Evolutionary conservation across 2,329 filamentous ascomycete genomes (phyloP).

Genomic region (Monosporascus sp.): DNA sequence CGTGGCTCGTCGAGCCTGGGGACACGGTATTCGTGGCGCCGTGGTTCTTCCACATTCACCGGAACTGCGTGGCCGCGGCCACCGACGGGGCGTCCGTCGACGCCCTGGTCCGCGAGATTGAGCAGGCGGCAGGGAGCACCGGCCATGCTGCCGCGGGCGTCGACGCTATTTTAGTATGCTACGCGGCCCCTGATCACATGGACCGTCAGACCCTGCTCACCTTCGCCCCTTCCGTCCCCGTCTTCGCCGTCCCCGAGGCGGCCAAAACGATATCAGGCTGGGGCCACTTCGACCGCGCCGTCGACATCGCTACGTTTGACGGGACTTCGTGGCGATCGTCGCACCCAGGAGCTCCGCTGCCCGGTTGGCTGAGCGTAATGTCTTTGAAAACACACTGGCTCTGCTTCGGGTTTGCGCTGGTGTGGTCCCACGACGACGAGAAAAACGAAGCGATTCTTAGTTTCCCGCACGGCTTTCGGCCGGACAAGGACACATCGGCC

Average conservation of each 20-base stretch:
- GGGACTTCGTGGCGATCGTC: slow-evolving; percentile 3
- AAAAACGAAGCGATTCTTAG: slow-evolving; percentile 7
- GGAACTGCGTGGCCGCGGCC: not conserved
- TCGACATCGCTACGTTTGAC: not conserved
- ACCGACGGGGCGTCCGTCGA: slow-evolving; percentile 9
- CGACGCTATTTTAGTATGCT: slow-evolving; percentile 10
- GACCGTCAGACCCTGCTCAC: slow-evolving; percentile 7
- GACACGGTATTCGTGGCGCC: not conserved
- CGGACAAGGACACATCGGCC: not conserved
- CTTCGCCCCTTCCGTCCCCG: slow-evolving; percentile 9
- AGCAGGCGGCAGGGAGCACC: slow-evolving; percentile 4
- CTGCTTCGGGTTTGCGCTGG: slow-evolving; percentile 1
- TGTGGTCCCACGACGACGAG: slow-evolving; percentile 5
- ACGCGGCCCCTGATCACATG: slow-evolving; percentile 7
- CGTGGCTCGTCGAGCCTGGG: slow-evolving; percentile 25
- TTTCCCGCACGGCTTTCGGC: slow-evolving; percentile 7
- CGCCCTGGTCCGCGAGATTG: slow-evolving; percentile 8
- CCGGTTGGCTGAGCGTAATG: slow-evolving; percentile 6
- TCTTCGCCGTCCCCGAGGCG: slow-evolving; percentile 6
- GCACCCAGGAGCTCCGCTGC: slow-evolving; percentile 7
- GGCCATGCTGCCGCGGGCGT: slow-evolving; percentile 1
- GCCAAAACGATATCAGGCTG: slow-evolving; percentile 2
- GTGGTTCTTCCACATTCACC: slow-evolving; percentile 6
- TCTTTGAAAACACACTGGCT: slow-evolving; percentile 1
- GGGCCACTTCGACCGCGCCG: slow-evolving; percentile 9